Evolutionary conservation across 805 yeast genomes (phyloP).

Genomic region (Starmerella apis): DNA sequence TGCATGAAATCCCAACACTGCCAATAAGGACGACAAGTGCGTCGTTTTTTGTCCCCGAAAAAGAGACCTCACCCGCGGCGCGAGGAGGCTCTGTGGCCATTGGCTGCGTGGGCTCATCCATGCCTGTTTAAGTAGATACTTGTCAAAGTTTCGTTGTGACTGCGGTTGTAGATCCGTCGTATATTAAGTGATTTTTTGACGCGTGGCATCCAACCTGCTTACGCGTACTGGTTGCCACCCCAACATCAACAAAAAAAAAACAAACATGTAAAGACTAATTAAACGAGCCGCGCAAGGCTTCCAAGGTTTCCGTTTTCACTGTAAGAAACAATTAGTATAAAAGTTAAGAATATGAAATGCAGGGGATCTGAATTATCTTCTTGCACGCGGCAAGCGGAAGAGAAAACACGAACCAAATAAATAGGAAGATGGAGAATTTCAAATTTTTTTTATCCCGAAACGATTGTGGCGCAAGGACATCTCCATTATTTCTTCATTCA

Average conservation of each 20-base stretch:
- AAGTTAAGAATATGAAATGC: background rate
- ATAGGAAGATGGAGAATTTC: too few species aligned
- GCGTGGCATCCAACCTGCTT: constrained; percentile 4
- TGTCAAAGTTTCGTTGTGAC: too few species aligned
- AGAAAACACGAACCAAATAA: background rate
- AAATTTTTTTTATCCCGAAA: too few species aligned
- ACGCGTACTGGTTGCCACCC: background rate
- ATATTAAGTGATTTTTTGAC: background rate
- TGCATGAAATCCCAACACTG: constrained; percentile 21
- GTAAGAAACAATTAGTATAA: too few species aligned
- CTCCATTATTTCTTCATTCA: background rate
- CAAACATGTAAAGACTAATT: background rate
- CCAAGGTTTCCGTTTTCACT: too few species aligned
- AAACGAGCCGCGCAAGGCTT: too few species aligned
- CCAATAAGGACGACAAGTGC: constrained; percentile 23
- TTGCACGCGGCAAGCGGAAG: background rate
- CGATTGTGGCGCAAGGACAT: too few species aligned
- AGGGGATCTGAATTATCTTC: background rate
- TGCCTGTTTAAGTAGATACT: background rate
- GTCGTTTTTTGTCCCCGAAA: constrained; percentile 14
- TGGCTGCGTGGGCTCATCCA: constrained; percentile 26
- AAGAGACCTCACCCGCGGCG: constrained; percentile 20
- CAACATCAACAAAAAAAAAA: background rate
- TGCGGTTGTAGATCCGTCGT: too few species aligned
- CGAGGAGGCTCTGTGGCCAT: constrained; percentile 22